Conservation (phyloP, 306 rosid species). For the Cicer arietinum region DNA sequence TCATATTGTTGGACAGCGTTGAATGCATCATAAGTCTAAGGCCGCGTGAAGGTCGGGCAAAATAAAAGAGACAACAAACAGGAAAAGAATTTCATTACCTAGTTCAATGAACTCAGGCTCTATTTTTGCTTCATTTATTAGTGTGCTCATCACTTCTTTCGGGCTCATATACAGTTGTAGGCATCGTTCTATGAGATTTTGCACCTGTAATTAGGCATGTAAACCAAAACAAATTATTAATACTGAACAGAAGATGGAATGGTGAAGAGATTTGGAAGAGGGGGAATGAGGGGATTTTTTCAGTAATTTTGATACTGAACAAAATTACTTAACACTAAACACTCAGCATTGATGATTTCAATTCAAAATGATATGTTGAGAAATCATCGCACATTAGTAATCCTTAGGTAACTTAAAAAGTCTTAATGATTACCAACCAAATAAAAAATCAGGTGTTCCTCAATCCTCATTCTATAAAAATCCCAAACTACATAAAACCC, state of each 20-base stretch:
- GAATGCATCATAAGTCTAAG: background rate
- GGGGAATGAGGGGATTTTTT: too few species aligned
- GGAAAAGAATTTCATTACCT: slow-evolving; percentile 56
- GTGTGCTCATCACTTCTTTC: slow-evolving; percentile 78
- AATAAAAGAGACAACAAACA: background rate
- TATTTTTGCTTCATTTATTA: slow-evolving; percentile 77
- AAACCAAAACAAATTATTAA: background rate
- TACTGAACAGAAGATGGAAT: background rate
- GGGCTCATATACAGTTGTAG: slow-evolving; percentile 90
- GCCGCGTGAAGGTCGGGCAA: slow-evolving; percentile 4
- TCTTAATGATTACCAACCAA: too few species aligned
- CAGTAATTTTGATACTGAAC: too few species aligned
- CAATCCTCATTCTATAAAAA: too few species aligned
- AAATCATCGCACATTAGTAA: too few species aligned
- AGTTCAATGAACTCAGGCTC: slow-evolving; percentile 94
- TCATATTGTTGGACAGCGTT: background rate
- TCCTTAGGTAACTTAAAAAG: too few species aligned
- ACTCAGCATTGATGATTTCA: too few species aligned
- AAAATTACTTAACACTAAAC: too few species aligned
- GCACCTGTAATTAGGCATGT: slow-evolving; percentile 63
- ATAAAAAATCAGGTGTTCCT: too few species aligned
- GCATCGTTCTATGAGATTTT: slow-evolving; percentile 89
- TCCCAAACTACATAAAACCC: too few species aligned
- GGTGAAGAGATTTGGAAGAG: background rate
- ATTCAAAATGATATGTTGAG: too few species aligned